A percentile compares a stretch with the other conserved stretches of the same genome.
Evolutionary conservation across 2,329 filamentous ascomycete species (phyloP).

Genomic region (Neurospora sp.): DNA sequence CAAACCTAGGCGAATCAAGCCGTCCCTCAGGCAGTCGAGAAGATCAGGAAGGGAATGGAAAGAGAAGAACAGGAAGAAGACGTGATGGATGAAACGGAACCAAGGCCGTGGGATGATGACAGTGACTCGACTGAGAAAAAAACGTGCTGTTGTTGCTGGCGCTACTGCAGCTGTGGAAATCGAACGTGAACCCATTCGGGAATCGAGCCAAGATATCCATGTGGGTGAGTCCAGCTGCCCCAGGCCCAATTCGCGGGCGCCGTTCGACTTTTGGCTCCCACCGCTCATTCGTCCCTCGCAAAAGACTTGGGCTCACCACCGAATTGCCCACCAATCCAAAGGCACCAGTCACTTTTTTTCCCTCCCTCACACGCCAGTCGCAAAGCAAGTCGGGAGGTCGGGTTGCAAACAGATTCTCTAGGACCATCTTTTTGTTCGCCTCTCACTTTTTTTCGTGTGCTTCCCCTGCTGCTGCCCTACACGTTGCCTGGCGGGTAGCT

Average conservation of each 20-base stretch:
- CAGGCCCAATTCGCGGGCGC: not conserved
- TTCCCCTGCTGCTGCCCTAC: not conserved
- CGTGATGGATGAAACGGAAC: not conserved
- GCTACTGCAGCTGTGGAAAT: not conserved
- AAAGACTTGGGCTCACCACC: not conserved
- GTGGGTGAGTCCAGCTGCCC: not conserved
- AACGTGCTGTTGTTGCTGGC: not conserved
- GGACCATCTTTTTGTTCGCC: not conserved
- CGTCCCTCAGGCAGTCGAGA: not conserved
- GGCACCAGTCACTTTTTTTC: not conserved
- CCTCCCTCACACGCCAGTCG: not conserved
- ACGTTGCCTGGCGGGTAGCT: not conserved
- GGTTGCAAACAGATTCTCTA: not conserved
- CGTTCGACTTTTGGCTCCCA: not conserved
- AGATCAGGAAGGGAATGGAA: not conserved
- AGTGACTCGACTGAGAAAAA: not conserved
- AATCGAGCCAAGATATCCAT: not conserved
- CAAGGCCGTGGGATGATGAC: not conserved
- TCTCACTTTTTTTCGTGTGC: not conserved
- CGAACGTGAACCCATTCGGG: not conserved
- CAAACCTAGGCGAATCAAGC: not conserved
- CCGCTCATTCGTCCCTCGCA: not conserved
- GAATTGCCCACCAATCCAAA: not conserved
- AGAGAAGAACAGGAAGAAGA: not conserved
- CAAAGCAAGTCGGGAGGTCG: not conserved